Evolutionary conservation across 306 rosid species (phyloP).

Genomic region (Clitoria ternatea): DNA sequence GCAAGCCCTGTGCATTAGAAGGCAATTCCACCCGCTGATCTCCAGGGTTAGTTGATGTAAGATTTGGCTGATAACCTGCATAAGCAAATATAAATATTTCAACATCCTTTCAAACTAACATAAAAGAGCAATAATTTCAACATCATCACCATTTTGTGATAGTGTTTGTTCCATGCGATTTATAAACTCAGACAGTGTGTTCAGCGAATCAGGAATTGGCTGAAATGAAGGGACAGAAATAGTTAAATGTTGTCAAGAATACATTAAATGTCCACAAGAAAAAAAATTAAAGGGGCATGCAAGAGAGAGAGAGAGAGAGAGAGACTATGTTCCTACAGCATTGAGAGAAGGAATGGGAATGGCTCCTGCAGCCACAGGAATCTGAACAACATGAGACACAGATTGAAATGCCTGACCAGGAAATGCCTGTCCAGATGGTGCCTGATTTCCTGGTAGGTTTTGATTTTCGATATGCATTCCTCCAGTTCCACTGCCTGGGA

Average conservation of each 20-base stretch:
- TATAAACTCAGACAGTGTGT: conserved; percentile 77
- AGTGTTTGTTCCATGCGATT: conserved; percentile 73
- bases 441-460: conserved; percentile 55
- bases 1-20: conserved; percentile 72
- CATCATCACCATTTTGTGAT: conserved; percentile 56
- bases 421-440: conserved; percentile 65
- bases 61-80: conserved; percentile 47
- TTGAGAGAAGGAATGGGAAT: conserved; percentile 64
- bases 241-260: conserved; percentile 12
- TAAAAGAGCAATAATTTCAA: neutral
- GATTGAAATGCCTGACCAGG: conserved; percentile 57
- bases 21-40: conserved; percentile 67
- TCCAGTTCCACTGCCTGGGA: conserved; percentile 57
- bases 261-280: neutral
- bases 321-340: conserved; percentile 43
- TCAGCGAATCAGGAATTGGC: conserved; percentile 89
- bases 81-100: conserved; percentile 22
- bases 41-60: conserved; percentile 41
- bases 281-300: conserved; percentile 1
- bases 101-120: conserved; percentile 13
- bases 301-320: conserved; percentile 12
- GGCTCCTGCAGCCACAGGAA: conserved; percentile 65
- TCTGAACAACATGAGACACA: conserved; percentile 64
- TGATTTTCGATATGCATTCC: conserved; percentile 36
- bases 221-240: conserved; percentile 28